Conservation (phyloP, 2,329 filamentous ascomycete species). For the Aureobasidium sp. region DNA sequence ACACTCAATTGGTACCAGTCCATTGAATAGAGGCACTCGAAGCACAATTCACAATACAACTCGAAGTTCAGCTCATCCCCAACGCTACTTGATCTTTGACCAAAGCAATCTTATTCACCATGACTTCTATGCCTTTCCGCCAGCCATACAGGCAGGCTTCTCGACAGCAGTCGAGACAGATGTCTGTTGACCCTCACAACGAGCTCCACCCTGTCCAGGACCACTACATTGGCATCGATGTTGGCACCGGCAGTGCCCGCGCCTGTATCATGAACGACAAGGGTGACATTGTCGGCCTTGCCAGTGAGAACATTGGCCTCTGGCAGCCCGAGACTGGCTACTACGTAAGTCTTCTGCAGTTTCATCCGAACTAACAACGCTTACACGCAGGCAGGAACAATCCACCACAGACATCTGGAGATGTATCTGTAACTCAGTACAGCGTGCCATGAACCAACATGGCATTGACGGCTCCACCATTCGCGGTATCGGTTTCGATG, state of each 20-base stretch:
- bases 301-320: conserved; percentile 46
- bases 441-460: conserved; percentile 73
- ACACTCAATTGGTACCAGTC: conserved; percentile 1
- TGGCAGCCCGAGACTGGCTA: conserved; percentile 49
- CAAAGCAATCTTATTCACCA: conserved; percentile 8
- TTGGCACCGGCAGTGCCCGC: conserved; percentile 89
- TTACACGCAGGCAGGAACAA: conserved; percentile 62
- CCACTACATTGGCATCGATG: conserved; percentile 81
- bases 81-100: not conserved
- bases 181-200: conserved; percentile 47
- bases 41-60: not conserved
- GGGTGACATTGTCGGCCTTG: conserved; percentile 69
- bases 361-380: not conserved
- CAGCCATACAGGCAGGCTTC: conserved; percentile 28
- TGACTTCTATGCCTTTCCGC: conserved; percentile 18
- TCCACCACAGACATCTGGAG: conserved; percentile 95
- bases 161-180: conserved; percentile 38
- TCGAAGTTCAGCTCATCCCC: not conserved
- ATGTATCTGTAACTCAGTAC: conserved; percentile 84
- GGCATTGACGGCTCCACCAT: conserved; percentile 68
- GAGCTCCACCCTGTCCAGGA: conserved; percentile 50
- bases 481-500: conserved; percentile 91
- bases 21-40: not conserved
- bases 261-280: conserved; percentile 91
- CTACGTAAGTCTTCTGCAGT: conserved; percentile 37